phyloP scores from a whole-genome alignment of 2,329 filamentous ascomycete genomes.

The Arthrobotrys megalospora region DNA sequence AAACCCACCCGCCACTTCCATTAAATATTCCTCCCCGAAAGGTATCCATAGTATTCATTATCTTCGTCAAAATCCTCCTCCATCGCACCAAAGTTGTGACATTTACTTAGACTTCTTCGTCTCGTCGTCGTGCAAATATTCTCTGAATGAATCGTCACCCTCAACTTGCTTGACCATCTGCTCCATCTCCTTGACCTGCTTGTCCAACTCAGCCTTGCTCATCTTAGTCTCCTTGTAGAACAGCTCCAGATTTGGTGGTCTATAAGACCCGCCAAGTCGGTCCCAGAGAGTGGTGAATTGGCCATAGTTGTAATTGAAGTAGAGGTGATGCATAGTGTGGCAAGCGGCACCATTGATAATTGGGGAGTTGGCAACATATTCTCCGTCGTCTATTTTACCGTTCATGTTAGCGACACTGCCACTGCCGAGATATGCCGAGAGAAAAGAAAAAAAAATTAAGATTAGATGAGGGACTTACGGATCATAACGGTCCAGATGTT shows the following conservation, averaged over 20 bases:
- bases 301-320: conserved; percentile 93
- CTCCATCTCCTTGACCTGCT: conserved; percentile 83
- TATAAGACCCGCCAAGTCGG: conserved; percentile 86
- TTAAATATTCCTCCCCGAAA: conserved; percentile 26
- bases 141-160: conserved; percentile 64
- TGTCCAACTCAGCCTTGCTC: conserved; percentile 83
- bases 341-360: conserved; percentile 94
- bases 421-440: conserved; percentile 15
- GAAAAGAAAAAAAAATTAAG: background rate
- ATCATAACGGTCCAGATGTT: conserved; percentile 98
- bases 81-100: background rate
- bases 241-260: conserved; percentile 85
- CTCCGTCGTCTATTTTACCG: conserved; percentile 79
- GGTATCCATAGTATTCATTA: conserved; percentile 17
- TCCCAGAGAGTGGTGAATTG: conserved; percentile 96
- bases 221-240: conserved; percentile 90
- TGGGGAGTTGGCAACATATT: conserved; percentile 92
- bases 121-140: conserved; percentile 54
- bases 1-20: conserved; percentile 25
- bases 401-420: conserved; percentile 15
- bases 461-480: conserved; percentile 66
- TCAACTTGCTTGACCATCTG: conserved; percentile 81
- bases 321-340: conserved; percentile 90
- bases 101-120: conserved; percentile 49
- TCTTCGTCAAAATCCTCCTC: conserved; percentile 25